Conservation (phyloP, 202 grass and related monocot species). For the Panicum virgatum region DNA sequence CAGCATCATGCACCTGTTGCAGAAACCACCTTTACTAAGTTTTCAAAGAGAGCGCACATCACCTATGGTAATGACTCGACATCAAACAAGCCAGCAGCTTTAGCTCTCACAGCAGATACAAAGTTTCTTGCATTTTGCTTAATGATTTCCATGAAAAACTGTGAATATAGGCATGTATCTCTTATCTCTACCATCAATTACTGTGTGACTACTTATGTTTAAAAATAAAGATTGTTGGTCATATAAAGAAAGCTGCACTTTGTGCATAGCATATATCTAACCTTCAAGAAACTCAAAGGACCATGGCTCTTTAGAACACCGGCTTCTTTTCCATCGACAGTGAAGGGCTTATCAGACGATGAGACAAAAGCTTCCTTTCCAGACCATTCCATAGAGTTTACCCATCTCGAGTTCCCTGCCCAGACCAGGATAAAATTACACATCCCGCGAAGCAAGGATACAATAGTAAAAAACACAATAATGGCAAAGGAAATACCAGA, state of each 20-base stretch:
- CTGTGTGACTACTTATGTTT: not conserved
- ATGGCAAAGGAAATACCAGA: not conserved
- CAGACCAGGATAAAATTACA: conserved; percentile 22
- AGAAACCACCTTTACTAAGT: not conserved
- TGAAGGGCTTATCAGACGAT: conserved; percentile 62
- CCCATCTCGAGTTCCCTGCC: conserved; percentile 84
- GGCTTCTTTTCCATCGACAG: conserved; percentile 74
- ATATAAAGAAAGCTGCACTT: not conserved
- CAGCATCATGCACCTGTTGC: conserved; percentile 68
- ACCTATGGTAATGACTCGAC: not conserved
- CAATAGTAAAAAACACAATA: not conserved
- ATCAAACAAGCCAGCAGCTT: not conserved
- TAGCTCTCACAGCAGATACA: not conserved
- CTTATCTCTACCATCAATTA: not conserved
- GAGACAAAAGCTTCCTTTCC: conserved; percentile 68
- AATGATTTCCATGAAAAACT: conserved; percentile 1
- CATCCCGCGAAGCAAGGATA: not conserved
- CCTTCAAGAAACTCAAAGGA: conserved; percentile 90
- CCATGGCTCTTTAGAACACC: conserved; percentile 72
- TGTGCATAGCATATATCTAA: conserved; percentile 16
- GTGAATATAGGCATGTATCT: not conserved
- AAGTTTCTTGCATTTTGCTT: not conserved
- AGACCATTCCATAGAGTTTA: conserved; percentile 82
- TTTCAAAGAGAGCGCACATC: not conserved
- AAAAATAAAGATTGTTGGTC: not conserved